A percentile compares a stretch with the other conserved stretches of the same genome.
phyloP scores from a whole-genome alignment of 768 basidiomycete species.

The Tulasnella sp. region DNA sequence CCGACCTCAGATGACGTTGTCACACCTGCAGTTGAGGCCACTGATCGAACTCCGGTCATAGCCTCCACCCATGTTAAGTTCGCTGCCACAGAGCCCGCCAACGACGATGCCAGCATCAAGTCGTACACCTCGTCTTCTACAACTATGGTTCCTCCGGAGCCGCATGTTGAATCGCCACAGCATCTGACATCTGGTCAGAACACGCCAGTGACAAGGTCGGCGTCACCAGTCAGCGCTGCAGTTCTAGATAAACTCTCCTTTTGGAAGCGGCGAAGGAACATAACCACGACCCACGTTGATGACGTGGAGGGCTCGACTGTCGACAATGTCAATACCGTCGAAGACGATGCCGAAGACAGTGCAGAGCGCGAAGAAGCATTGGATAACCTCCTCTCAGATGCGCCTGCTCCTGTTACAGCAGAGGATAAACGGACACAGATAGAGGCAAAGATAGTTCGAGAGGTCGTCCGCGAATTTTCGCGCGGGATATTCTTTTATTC shows the following conservation, averaged over 20 bases:
- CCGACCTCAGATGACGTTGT: not conserved
- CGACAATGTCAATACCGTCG: not conserved
- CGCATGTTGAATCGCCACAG: not conserved
- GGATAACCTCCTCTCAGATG: slow-evolving; percentile 21
- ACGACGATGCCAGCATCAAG: not conserved
- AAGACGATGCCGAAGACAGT: not conserved
- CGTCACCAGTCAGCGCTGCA: not conserved
- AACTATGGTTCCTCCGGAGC: slow-evolving; percentile 9
- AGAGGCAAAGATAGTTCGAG: slow-evolving; percentile 71
- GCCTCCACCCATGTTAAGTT: slow-evolving; percentile 6
- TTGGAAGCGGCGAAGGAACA: slow-evolving; percentile 1
- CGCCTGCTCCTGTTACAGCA: slow-evolving; percentile 45
- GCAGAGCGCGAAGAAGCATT: not conserved
- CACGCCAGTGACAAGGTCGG: slow-evolving; percentile 5
- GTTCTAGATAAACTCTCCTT: slow-evolving; percentile 2
- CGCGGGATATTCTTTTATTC: slow-evolving; percentile 89
- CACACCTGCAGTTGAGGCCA: not conserved
- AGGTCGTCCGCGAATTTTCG: slow-evolving; percentile 62
- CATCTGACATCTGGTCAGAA: slow-evolving; percentile 5
- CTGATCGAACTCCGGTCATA: not conserved
- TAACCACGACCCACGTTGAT: not conserved
- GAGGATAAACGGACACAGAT: slow-evolving; percentile 66
- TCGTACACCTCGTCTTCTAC: not conserved
- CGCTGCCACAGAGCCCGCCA: slow-evolving; percentile 8
- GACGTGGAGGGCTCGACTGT: not conserved